Evolutionary conservation across 2,329 filamentous ascomycete species (phyloP), one percentile per base, ranked within the genome.

Genomic region (Trichoderma asperellum): DNA sequence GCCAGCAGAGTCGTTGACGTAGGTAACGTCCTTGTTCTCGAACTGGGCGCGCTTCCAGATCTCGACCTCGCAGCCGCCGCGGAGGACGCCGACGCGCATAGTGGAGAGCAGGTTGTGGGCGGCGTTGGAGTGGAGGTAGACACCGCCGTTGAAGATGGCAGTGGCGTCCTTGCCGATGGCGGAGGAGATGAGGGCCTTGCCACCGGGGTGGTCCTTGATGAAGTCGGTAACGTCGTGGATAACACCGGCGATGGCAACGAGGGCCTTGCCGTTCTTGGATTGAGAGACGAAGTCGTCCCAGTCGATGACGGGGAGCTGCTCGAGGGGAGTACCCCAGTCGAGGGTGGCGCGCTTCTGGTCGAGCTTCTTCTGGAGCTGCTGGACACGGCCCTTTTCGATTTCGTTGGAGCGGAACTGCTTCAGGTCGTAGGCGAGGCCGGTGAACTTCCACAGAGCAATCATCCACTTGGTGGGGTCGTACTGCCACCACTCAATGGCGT

Each of bases 351-450:
- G 92, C 87, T 92, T 92, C 83, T 94, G 91, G 81, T 96, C 93
- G 70, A 96, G 89, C 87, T 96, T 96, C 91, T 96, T 96, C 86
- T 96, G 93, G 73, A 90, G 83, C 83, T 96, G 93, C 84, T 96
- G 93, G 37, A 96, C 86, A 77, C 92, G 91, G 73, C 93, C 93
- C 87, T 96, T 96, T 82, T 96, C 93, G 73, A 97, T 96, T 80
- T 96, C 93, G 81, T 97, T 97, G 82, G 88, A 83, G 75, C 92
- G 92, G 89, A 97, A 97, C 82, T 94, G 88, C 88, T 96, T 96
- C 69, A 97, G 87, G 81, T 96, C 91, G 77, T 91, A 93, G 76
- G 93, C 93, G 66, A 96, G 88, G 70, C 93, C 92, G 68, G 95
- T 82, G 81, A 91, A 88, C 88, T 95, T 96, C 90, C 91, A 94